These are phyloP conservation scores for Eremochloa ophiuroides DNA, from an alignment of 176 grass and related monocot species.

Conservation along the genomic window DNA sequence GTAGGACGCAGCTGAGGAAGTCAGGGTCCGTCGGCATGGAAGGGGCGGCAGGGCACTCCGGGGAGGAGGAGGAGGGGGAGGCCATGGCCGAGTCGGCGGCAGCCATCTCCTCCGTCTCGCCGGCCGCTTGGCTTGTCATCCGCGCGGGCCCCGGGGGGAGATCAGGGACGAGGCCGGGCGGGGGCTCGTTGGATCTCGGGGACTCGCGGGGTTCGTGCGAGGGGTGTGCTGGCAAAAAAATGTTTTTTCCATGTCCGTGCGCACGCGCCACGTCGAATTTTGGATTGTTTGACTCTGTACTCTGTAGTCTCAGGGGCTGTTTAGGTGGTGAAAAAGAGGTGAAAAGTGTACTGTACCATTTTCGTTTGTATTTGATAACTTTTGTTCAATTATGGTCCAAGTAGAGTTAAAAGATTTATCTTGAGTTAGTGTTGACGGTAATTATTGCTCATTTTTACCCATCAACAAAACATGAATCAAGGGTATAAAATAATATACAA, in stretches of 20 bases:
- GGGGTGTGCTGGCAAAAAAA: constrained; percentile 17
- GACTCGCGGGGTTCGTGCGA: neutral
- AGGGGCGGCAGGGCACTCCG: neutral
- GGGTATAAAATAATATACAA: too few species aligned
- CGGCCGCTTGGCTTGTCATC: neutral
- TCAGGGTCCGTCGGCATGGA: constrained; percentile 53
- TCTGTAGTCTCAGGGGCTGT: neutral
- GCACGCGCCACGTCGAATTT: constrained; percentile 3
- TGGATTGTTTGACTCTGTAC: neutral
- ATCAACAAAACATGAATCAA: too few species aligned
- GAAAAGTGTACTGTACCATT: too few species aligned
- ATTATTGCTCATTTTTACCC: too few species aligned
- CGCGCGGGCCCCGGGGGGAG: constrained; percentile 20
- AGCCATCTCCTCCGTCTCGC: constrained; percentile 33
- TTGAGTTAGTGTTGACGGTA: too few species aligned
- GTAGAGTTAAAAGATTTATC: too few species aligned
- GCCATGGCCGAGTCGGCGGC: neutral
- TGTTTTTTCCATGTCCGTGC: constrained; percentile 23
- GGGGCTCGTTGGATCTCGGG: constrained; percentile 37
- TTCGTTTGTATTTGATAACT: too few species aligned
- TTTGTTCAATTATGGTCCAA: too few species aligned
- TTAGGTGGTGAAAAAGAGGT: too few species aligned
- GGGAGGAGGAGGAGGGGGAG: neutral
- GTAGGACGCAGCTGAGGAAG: constrained; percentile 88
- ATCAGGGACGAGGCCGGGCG: neutral